Evolutionary conservation across 768 basidiomycete genomes (phyloP), one percentile per base, ranked within the genome.

Genomic region (Udeniomyces megalosporus): DNA sequence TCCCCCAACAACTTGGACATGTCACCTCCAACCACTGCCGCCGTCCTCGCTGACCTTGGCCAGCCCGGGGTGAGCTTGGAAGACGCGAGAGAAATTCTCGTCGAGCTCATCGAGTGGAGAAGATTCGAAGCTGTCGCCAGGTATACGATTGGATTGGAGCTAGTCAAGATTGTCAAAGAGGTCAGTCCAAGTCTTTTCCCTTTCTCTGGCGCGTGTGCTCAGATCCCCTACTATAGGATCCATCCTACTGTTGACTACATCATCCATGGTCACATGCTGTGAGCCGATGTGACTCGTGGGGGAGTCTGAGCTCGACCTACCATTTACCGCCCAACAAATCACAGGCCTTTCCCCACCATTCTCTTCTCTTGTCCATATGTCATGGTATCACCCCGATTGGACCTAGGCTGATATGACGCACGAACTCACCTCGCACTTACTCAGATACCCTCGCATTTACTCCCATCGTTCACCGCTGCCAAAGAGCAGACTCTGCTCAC

Each of bases 91-190:
- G 51, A 61, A 4, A 10, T 54, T 0, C 24, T 61, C 4, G 52
- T 61, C 53, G 52, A 61, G 31, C n/a, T 61, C 42, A 61, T 61
- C 32, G 22, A 61, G 3, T 20, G 22, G n/a, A 45, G 60, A 17
- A 29, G 31, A 45, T 6, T 12, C 22, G 60, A 61, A 12, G 60
- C 52, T 20, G 47, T 46, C 24, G 60, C 54, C 24, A 38, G 60
- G 29, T 55, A 24, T 15, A 20, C 8, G 42, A 31, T 61, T 8
- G 60, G 52, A 1, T 47, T 45, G 51, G 60, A 61, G 31, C 32
- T 61, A 15, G 60, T 47, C 29, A 26, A 24, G 28, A 7, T 55
- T n/a, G 44, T 28, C 17, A 51, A 38, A 28, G 44, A 53, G 60
- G 60, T 61, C 11, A 52, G 52, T 46, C 17, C 3, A 53, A 53